Conservation (phyloP, 1,284 basidiomycete genomes). For the Irpex lacteus region DNA sequence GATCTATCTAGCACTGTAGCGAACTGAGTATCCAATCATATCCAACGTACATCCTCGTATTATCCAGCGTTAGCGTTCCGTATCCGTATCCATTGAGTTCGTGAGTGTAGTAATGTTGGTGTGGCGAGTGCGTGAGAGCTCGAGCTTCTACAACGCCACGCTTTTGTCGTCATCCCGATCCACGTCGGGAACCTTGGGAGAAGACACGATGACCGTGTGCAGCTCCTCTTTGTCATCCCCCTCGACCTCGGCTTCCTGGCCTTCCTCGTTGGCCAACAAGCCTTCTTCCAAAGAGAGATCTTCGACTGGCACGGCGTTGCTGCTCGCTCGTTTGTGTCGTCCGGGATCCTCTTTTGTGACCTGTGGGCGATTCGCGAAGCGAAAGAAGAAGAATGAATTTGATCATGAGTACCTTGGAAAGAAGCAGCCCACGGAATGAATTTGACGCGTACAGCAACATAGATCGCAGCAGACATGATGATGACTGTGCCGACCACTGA, state of each 20-base stretch:
- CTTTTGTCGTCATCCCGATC: slow-evolving; percentile 1
- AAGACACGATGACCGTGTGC: not conserved
- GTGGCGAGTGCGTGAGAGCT: not conserved
- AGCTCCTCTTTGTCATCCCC: not conserved
- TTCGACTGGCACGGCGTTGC: slow-evolving; percentile 16
- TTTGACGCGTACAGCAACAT: slow-evolving; percentile 47
- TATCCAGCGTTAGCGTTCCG: not conserved
- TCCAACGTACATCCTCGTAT: not conserved
- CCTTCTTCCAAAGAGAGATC: slow-evolving; percentile 33
- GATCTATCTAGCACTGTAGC: not conserved
- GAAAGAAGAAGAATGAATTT: not conserved
- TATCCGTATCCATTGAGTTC: not conserved
- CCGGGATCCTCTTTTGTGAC: slow-evolving; percentile 22
- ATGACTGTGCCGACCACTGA: slow-evolving; percentile 55
- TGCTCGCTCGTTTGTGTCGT: slow-evolving; percentile 12
- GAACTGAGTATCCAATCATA: not conserved
- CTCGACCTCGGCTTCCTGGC: not conserved
- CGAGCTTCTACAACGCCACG: not conserved
- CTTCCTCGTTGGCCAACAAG: slow-evolving; percentile 23
- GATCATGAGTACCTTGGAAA: not conserved
- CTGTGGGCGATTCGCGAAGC: slow-evolving; percentile 10
- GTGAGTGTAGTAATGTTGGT: not conserved
- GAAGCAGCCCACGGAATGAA: not conserved
- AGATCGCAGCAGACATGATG: slow-evolving; percentile 59
- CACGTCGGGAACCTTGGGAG: not conserved